These are phyloP conservation scores for Sarocladium brachiariae DNA, from an alignment of 2,329 filamentous ascomycete genomes.

Conservation along the genomic window DNA sequence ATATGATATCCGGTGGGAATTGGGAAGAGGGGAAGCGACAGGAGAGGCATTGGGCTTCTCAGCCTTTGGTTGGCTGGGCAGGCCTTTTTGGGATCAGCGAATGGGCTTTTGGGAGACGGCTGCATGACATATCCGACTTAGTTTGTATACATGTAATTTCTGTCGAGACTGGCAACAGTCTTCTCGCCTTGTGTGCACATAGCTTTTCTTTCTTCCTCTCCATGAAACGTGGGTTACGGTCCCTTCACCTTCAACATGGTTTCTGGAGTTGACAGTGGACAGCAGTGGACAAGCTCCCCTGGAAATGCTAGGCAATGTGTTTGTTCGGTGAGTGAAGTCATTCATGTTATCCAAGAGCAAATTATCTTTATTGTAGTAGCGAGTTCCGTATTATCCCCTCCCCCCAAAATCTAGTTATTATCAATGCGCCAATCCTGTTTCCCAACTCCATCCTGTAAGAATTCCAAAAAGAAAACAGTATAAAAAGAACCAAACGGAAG, in stretches of 20 bases:
- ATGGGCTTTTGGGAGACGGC: background rate
- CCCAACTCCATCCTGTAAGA: background rate
- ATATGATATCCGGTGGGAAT: conserved; percentile 6
- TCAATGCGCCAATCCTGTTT: background rate
- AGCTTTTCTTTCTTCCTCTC: too few relatives aligned
- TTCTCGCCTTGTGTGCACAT: background rate
- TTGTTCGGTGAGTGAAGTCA: too few relatives aligned
- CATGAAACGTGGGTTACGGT: too few relatives aligned
- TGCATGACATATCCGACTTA: background rate
- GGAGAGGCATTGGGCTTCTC: background rate
- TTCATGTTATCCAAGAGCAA: too few relatives aligned
- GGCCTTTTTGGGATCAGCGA: conserved; percentile 5
- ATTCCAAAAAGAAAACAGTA: too few relatives aligned
- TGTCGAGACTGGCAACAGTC: background rate
- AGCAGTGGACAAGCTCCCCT: too few relatives aligned
- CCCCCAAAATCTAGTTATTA: background rate
- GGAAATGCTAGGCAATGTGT: too few relatives aligned
- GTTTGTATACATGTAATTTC: background rate
- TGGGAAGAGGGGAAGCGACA: background rate
- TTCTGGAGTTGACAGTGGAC: too few relatives aligned
- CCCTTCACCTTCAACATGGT: too few relatives aligned
- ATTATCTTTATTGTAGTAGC: too few relatives aligned
- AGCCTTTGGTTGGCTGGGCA: background rate
- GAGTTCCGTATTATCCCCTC: too few relatives aligned
- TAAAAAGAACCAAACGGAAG: background rate